phyloP scores from a whole-genome alignment of 306 rosid species.

The Inga oerstediana region DNA sequence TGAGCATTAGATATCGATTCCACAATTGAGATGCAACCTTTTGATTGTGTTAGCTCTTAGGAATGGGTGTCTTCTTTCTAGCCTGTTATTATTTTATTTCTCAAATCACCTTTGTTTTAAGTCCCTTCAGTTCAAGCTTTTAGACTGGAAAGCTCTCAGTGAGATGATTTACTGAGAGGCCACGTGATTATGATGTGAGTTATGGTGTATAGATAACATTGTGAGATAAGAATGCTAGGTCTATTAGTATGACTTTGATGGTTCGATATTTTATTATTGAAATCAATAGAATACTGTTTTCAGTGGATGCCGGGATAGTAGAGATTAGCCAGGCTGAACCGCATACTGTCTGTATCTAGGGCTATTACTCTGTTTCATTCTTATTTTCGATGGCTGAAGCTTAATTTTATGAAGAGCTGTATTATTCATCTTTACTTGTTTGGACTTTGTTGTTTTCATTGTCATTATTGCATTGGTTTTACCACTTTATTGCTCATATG shows the following conservation, averaged over 20 bases:
- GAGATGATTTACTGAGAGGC: slow-evolving; percentile 13
- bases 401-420: slow-evolving; percentile 26
- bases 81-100: background rate
- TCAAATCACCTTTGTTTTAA: slow-evolving; percentile 6
- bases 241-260: background rate
- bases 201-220: slow-evolving; percentile 3
- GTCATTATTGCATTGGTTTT: slow-evolving; percentile 21
- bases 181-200: slow-evolving; percentile 1
- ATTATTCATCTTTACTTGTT: background rate
- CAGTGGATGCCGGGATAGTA: slow-evolving; percentile 15
- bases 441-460: slow-evolving; percentile 3
- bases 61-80: background rate
- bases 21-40: background rate
- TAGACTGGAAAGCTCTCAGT: slow-evolving; percentile 22
- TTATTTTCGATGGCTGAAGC: background rate
- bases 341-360: slow-evolving; percentile 13
- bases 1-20: background rate
- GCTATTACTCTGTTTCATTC: slow-evolving; percentile 3
- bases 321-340: slow-evolving; percentile 5
- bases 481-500: background rate
- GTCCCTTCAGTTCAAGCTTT: slow-evolving; percentile 1
- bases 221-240: background rate
- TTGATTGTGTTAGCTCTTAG: background rate
- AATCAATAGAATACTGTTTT: background rate
- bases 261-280: background rate